Conservation (phyloP, 495 filamentous ascomycete genomes). For the Penicillium coprophilum region DNA sequence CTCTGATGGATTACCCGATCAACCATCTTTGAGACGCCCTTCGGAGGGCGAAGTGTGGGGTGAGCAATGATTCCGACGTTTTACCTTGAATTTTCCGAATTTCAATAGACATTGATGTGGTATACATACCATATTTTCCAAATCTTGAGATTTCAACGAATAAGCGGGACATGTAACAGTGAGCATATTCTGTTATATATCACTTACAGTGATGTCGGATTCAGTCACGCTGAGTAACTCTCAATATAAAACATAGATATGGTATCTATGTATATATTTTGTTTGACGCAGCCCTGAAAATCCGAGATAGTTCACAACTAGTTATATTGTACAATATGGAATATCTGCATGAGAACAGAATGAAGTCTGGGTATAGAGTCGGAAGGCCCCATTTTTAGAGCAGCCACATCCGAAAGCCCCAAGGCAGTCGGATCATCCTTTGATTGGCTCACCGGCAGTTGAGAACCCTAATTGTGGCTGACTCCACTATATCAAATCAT, state of each 20-base stretch:
- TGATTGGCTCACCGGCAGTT: conserved; percentile 5
- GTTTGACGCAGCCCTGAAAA: neutral
- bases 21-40: conserved; percentile 14
- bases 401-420: conserved; percentile 19
- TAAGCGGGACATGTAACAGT: neutral
- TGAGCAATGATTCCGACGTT: conserved; percentile 13
- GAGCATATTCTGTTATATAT: neutral
- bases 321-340: neutral
- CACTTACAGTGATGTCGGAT: neutral
- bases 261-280: neutral
- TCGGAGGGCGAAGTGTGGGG: conserved; percentile 30
- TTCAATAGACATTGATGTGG: neutral
- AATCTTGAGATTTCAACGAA: neutral
- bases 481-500: conserved; percentile 13
- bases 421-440: neutral
- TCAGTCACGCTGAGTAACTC: neutral
- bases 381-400: neutral
- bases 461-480: neutral
- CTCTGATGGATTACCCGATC: conserved; percentile 20
- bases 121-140: neutral
- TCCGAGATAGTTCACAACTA: neutral
- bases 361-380: neutral
- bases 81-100: conserved; percentile 16
- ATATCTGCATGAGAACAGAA: neutral
- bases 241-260: neutral